Evolutionary conservation across 345 rosid species (phyloP), one percentile per base, ranked within the genome.

Genomic region (Hibiscus trionum): DNA sequence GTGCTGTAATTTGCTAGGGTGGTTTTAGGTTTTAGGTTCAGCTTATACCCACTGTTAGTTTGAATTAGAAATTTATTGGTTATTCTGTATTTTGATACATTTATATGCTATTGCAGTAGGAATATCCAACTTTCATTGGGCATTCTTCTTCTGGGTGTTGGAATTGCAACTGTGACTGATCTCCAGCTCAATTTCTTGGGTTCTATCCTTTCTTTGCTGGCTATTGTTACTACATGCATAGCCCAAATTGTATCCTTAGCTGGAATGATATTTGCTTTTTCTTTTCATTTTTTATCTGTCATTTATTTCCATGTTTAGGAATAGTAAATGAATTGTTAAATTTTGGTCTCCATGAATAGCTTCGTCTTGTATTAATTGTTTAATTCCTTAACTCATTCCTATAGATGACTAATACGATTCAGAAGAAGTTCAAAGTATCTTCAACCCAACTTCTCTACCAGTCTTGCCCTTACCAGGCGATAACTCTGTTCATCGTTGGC

Each of bases 361-460:
- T 69, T 61, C 56, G 24, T 69, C 46, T 26, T 44, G 4, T 19
- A 12, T 61, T 76, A 50, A 42, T 65, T 66, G 73, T 65, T 61
- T 60, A 74, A 70, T 67, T 66, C 27, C 98, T 90, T 92, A 81
- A 95, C 88, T 76, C 78, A 27, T 66, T 56, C 35, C 60, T 55
- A 46, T 81, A 96, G 99, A 96, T 96, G 99, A 96, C 99, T 76
- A 96, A 96, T 78, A 96, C 99, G 52, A 96, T 96, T 82, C 99
- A 96, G 86, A 96, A 96, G 91, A 96, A 93, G 83, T 96, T 90
- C 85, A 96, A 93, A 80, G 98, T 96, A 61, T 96, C 99, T 69
- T 96, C 99, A 55, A 96, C 99, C 66, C 99, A 96, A 69, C 98
- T 96, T 76, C 87, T 96, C 60, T 96, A 96, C 77, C 99, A 96